These are phyloP conservation scores for Lasiodiplodia citricola DNA, from an alignment of 2,329 filamentous ascomycete species.

Conservation along the genomic window DNA sequence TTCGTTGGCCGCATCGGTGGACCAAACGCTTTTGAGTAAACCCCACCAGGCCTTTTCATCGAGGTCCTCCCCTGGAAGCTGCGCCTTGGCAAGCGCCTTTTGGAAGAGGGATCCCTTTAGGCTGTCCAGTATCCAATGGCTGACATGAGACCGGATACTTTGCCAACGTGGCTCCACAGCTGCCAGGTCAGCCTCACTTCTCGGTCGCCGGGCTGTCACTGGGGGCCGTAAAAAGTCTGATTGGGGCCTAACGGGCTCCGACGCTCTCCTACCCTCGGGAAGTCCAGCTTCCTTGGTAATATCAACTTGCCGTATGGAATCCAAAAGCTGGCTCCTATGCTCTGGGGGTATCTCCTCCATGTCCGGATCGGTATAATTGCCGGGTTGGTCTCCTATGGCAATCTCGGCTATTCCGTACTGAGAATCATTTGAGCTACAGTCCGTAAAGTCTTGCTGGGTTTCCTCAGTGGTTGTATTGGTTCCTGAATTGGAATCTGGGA, in stretches of 20 bases:
- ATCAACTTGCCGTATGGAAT: not conserved
- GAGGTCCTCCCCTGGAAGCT: not conserved
- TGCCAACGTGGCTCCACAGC: not conserved
- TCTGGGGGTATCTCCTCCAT: not conserved
- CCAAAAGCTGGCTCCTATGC: not conserved
- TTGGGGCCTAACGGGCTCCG: not conserved
- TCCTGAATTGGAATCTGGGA: too few species aligned
- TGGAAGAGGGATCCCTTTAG: not conserved
- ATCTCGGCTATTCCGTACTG: too few species aligned
- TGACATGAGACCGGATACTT: not conserved
- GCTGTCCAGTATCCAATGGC: not conserved
- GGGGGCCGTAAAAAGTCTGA: not conserved
- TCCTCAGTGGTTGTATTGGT: too few species aligned
- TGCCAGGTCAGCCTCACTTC: conserved; percentile 3
- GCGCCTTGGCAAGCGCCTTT: conserved; percentile 8
- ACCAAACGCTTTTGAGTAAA: not conserved
- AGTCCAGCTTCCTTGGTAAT: not conserved
- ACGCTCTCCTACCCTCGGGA: not conserved
- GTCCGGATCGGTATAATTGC: not conserved
- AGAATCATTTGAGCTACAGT: too few species aligned
- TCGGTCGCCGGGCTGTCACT: not conserved
- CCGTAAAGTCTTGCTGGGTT: too few species aligned
- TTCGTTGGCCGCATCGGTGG: not conserved
- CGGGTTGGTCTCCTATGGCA: too few species aligned
- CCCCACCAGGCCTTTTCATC: conserved; percentile 6